Evolutionary conservation across 768 basidiomycete species (phyloP), one percentile per base, ranked within the genome.

Genomic region (Cystobasidium tubakii): DNA sequence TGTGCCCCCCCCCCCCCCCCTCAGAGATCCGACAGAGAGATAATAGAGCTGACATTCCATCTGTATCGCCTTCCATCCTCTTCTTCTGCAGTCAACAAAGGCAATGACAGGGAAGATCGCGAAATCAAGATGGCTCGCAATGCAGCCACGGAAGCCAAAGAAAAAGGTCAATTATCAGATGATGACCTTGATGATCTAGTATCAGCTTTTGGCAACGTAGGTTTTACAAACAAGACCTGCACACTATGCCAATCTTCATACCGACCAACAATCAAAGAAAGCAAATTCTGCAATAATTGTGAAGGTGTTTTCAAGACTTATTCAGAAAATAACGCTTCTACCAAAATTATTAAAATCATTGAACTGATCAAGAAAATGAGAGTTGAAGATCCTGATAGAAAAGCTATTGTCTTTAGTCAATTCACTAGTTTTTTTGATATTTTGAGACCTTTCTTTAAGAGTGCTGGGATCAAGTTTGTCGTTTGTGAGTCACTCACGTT

Each of bases 331-430:
- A 84, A 83, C 69, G 85, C 13, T 62, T 79, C 74, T 77, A 80
- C 94, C 23, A 99, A 99, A 82, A 90, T 92, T 66, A 85, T 88
- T 36, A 92, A 89, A 85, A 85, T 91, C 44, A 77, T 96, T 62
- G 85, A 89, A 77, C 81, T 97, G 12, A 82, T 99, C 50, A 77
- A 82, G 13, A 84, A 87, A 21, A 87, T 92, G 66, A 85, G 33
- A 19, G 1, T 55, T 50, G 73, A 73, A 55, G 53, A 69, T 15
- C 62, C 71, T 19, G 75, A 75, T 74, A 92, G 96, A 80, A 99
- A 97, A 85, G 95, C 93, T 0, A 98, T 98, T 76, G 88, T 99
- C 25, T 98, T 97, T 80, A 93, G 91, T 0, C 94, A 82, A 77
- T 84, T 83, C 77, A 97, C 95, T 0, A 85, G 66, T 87, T 83